Base-by-base conservation (phyloP, 2,329 filamentous ascomycete genomes). In the Penicillium sp. region DNA sequence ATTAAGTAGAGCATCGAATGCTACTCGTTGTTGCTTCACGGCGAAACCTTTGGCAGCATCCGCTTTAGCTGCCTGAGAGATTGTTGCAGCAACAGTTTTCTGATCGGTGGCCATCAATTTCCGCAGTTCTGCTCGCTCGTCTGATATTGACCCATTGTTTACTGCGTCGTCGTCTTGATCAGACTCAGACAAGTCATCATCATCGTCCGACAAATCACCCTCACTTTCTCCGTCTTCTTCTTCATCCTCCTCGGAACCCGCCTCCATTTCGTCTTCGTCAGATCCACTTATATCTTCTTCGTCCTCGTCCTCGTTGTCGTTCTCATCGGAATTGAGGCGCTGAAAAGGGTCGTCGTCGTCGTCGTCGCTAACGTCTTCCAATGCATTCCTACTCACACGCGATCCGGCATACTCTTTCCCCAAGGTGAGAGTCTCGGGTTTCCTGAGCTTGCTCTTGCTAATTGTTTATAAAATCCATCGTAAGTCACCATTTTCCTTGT, bases 1-100 rank as follows among this genome's bases (percentile, higher is more conserved):
- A 74, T 96, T 96, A 30, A 99, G 81, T 0, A 97, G 83, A 0
- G 89, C 84, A 64, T 97, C 93, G 67, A 96, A 99, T 0, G 87
- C 85, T 60, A 87, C 87, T 52, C 91, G 85, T 74, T 99, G 94
- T 57, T 86, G 80, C 65, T 91, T 93, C 38, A 99, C 90, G 0
- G 93, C 93, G 55, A 83, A 76, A 12, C 94, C 94, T 73, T 97
- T 97, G 43, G 87, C 84, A 4, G 88, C 85, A 68, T 97, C 94
- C 53, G 84, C 84, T 66, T 87, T 86, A 52, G 85, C 85, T 1
- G 88, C 86, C 66, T 87, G 79, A 1, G 83, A 82, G 42, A 88
- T 77, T 8, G 83, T 85, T 18, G 83, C 81, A 6, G 86, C 79
- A 38, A 90, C 81, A 3, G 77, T 81, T 66, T 86, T 87, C 61